Evolutionary conservation across 2,329 filamentous ascomycete genomes (phyloP).

Genomic region (Sodiomyces alkalinus): DNA sequence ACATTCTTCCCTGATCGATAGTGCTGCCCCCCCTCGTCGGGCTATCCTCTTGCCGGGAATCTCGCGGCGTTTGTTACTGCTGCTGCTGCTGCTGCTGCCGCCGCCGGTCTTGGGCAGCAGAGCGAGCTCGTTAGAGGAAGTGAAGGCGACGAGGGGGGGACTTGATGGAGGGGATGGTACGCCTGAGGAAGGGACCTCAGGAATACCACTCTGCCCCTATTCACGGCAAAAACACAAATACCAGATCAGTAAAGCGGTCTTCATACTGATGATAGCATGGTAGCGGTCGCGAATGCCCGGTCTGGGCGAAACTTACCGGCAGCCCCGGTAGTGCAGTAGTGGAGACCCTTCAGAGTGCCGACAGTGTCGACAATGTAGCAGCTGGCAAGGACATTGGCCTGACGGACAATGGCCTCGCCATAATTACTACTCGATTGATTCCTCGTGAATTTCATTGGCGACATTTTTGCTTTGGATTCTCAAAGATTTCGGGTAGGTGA

Average conservation of each 20-base stretch:
- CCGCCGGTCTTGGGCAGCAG: constrained; percentile 39
- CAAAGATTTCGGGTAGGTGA: no score
- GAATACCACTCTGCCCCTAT: constrained; percentile 85
- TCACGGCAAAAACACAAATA: no score
- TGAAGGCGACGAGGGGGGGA: constrained; percentile 71
- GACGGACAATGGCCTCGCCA: constrained; percentile 48
- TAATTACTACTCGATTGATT: constrained; percentile 63
- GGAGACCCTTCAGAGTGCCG: constrained; percentile 64
- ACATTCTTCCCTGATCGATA: constrained; percentile 98
- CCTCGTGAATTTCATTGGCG: constrained; percentile 57
- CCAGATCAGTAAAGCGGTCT: constrained; percentile 8
- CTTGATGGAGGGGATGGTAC: constrained; percentile 74
- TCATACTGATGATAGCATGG: no score
- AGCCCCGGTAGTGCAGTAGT: constrained; percentile 90
- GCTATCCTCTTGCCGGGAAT: constrained; percentile 23
- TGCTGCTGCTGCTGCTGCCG: constrained; percentile 14
- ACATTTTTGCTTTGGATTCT: constrained; percentile 29
- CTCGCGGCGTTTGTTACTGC: constrained; percentile 22
- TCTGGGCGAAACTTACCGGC: constrained; percentile 39
- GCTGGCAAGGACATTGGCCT: constrained; percentile 70
- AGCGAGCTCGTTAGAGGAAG: constrained; percentile 51
- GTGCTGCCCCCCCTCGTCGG: constrained; percentile 80
- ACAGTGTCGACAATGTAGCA: constrained; percentile 74
- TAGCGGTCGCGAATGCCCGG: no score
- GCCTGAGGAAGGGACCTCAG: constrained; percentile 79